Evolutionary conservation across 306 rosid genomes (phyloP).

Genomic region (Cucurbita moschata): DNA sequence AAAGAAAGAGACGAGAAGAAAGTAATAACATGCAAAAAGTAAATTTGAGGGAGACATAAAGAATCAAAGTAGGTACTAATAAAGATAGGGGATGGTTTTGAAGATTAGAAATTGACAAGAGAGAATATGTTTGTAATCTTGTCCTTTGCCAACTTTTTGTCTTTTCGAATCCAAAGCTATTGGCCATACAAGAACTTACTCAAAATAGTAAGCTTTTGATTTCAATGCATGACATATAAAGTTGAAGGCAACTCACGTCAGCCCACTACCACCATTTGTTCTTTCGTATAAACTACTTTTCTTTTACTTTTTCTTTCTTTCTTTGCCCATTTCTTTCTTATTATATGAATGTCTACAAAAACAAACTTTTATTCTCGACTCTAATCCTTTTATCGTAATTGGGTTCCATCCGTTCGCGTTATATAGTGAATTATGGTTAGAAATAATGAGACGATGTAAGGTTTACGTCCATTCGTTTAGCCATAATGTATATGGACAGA

Average conservation of each 20-base stretch:
- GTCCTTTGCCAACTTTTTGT: background rate
- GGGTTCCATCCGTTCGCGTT: background rate
- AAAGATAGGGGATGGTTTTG: background rate
- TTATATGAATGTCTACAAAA: background rate
- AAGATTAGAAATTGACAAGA: background rate
- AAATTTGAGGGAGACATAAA: background rate
- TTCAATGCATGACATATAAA: background rate
- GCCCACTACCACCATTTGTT: background rate
- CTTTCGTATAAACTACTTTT: background rate
- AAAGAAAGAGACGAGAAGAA: no score
- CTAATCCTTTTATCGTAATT: background rate
- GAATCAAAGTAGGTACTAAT: background rate
- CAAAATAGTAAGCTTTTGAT: background rate
- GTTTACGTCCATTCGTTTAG: no score
- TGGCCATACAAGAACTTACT: background rate
- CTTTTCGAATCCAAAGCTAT: background rate
- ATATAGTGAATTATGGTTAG: background rate
- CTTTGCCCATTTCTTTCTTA: background rate
- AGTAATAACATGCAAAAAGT: background rate
- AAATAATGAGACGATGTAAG: no score
- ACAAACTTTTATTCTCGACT: background rate
- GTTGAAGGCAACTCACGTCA: background rate
- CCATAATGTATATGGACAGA: no score
- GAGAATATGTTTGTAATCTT: background rate
- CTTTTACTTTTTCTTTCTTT: background rate